These are phyloP conservation scores for Phaeotremella skinneri DNA, from an alignment of 768 basidiomycete species.

Conservation along the genomic window DNA sequence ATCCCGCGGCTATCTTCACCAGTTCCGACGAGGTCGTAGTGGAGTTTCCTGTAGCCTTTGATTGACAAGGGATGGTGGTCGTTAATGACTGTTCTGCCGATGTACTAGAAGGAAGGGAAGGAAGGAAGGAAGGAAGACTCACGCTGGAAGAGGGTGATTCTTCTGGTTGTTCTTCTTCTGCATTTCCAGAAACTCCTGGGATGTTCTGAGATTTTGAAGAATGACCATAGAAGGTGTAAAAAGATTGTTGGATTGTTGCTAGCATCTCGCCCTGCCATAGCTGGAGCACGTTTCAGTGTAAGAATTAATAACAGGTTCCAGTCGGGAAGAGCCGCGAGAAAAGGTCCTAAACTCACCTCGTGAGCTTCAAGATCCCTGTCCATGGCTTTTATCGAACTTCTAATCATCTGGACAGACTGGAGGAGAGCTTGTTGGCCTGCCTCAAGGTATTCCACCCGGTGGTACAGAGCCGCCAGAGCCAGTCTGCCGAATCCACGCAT, in stretches of 20 bases:
- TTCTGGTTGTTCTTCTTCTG: not conserved
- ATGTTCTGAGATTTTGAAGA: constrained; percentile 3
- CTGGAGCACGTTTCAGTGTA: not conserved
- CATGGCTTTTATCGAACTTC: constrained; percentile 21
- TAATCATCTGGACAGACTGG: constrained; percentile 22
- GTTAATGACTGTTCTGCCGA: too few relatives aligned
- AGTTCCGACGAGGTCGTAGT: not conserved
- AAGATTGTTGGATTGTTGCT: constrained; percentile 4
- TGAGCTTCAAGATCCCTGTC: not conserved
- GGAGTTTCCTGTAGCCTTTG: not conserved
- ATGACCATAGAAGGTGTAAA: constrained; percentile 2
- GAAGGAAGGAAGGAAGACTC: not conserved
- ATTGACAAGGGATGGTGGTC: too few relatives aligned
- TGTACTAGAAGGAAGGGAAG: too few relatives aligned
- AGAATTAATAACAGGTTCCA: not conserved
- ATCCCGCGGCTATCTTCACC: not conserved
- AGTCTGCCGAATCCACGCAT: not conserved
- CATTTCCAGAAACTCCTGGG: not conserved
- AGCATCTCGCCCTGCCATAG: constrained; percentile 1
- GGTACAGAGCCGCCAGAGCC: constrained; percentile 17
- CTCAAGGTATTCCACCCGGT: constrained; percentile 29
- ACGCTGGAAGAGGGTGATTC: not conserved
- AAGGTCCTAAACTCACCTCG: not conserved
- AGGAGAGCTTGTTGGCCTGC: constrained; percentile 24
- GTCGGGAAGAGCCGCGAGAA: not conserved